phyloP scores from a whole-genome alignment of 2,329 filamentous ascomycete species.

The Neofusicoccum ribis region DNA sequence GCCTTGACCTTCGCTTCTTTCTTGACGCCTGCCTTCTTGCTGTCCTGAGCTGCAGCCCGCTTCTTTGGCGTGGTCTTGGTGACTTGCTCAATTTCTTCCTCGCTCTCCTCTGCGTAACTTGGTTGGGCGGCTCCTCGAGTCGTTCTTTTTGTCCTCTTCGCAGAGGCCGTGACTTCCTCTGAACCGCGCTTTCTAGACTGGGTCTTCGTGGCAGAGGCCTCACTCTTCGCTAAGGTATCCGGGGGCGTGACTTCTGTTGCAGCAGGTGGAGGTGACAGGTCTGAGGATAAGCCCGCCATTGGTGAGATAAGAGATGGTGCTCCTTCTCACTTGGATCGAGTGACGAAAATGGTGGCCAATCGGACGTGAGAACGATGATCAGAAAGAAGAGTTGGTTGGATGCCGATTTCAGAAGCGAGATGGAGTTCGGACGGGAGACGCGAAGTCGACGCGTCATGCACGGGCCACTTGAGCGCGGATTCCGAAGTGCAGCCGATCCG shows the following conservation, averaged over 20 bases:
- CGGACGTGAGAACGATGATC: background rate
- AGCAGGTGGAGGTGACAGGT: background rate
- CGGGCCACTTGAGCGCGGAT: background rate
- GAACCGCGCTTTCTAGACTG: background rate
- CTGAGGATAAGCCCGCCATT: constrained; percentile 7
- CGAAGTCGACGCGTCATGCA: constrained; percentile 10
- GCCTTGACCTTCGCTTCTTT: constrained; percentile 22
- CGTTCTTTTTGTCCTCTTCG: constrained; percentile 13
- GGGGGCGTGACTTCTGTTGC: background rate
- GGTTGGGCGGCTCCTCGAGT: background rate
- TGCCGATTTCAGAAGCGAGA: constrained; percentile 2
- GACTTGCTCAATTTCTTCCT: background rate
- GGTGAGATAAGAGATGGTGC: background rate
- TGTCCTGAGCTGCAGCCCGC: background rate
- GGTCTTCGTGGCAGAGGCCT: background rate
- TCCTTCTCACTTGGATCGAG: too few relatives aligned
- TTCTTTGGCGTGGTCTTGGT: background rate
- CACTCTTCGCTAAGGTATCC: background rate
- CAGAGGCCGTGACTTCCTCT: background rate
- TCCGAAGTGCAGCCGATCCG: background rate
- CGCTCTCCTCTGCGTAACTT: constrained; percentile 17
- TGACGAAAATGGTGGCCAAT: background rate
- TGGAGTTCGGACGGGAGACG: constrained; percentile 3
- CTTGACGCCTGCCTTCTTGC: constrained; percentile 26
- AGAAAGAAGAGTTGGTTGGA: background rate